These are phyloP conservation scores for Piromyces sp. DNA, from an alignment of 192 early-diverging fungal genomes.

Conservation along the genomic window DNA sequence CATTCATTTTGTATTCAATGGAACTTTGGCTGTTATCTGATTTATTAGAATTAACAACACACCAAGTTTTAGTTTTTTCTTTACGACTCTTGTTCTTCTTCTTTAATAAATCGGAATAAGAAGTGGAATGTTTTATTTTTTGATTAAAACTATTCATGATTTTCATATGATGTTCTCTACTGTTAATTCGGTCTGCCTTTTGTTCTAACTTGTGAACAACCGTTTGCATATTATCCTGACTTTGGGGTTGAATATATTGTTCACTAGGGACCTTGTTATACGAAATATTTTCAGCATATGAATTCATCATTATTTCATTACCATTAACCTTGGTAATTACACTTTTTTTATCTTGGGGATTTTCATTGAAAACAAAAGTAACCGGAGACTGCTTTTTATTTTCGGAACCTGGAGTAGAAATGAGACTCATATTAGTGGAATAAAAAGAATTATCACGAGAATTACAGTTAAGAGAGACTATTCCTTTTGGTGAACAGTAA, in stretches of 20 bases:
- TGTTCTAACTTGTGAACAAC: background rate
- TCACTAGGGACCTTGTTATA: no score
- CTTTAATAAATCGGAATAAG: background rate
- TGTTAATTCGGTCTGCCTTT: background rate
- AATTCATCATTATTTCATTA: no score
- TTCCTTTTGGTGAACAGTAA: no score
- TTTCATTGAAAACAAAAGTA: background rate
- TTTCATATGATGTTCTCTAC: background rate
- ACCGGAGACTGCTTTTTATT: background rate
- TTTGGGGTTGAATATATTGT: no score
- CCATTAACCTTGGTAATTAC: background rate
- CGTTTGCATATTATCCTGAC: background rate
- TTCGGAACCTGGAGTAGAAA: no score
- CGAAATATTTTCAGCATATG: no score
- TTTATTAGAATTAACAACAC: background rate
- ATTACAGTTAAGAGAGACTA: no score
- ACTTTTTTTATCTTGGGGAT: background rate
- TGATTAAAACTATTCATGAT: background rate
- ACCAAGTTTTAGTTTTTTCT: background rate
- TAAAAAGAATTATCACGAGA: no score
- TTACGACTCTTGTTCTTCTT: background rate
- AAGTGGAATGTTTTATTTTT: background rate
- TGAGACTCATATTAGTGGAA: no score
- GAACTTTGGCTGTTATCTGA: no score
- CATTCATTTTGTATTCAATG: no score